Evolutionary conservation across 805 yeast species (phyloP).

Genomic region (Metschnikowia lachancei): DNA sequence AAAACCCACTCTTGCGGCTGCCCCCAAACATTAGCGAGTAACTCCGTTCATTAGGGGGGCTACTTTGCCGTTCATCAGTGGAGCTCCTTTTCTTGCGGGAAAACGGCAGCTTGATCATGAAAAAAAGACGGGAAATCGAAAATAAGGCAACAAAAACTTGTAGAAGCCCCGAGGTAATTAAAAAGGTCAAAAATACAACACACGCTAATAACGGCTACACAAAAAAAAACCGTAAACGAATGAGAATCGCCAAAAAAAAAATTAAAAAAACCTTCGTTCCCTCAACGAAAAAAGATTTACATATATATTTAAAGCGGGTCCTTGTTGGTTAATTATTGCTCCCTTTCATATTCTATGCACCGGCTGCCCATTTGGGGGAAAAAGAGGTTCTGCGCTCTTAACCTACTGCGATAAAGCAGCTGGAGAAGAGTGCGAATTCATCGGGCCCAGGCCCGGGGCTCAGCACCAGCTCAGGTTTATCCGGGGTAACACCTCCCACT

Average conservation of each 20-base stretch:
- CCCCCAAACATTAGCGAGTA: neutral
- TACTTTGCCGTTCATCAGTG: neutral
- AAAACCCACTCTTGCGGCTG: neutral
- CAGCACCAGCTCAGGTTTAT: too few species aligned
- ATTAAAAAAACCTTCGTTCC: neutral
- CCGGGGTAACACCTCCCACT: too few species aligned
- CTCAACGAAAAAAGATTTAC: too few species aligned
- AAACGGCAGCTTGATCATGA: conserved; percentile 4
- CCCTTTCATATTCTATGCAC: conserved; percentile 6
- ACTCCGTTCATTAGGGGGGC: neutral
- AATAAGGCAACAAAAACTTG: too few species aligned
- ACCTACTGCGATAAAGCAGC: neutral
- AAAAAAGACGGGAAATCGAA: too few species aligned
- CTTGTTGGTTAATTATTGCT: neutral
- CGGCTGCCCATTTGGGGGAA: conserved; percentile 8
- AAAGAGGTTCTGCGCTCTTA: conserved; percentile 6
- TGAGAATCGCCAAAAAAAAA: too few species aligned
- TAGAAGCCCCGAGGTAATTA: too few species aligned
- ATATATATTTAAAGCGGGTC: neutral
- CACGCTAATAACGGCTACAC: too few species aligned
- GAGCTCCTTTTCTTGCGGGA: neutral
- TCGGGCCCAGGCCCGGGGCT: too few species aligned
- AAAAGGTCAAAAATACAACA: too few species aligned
- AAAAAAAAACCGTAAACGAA: too few species aligned
- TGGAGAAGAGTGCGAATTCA: too few species aligned